A percentile compares a stretch with the other conserved stretches of the same genome.
Conservation (phyloP, 805 yeast species). For the Clavispora fructus region DNA sequence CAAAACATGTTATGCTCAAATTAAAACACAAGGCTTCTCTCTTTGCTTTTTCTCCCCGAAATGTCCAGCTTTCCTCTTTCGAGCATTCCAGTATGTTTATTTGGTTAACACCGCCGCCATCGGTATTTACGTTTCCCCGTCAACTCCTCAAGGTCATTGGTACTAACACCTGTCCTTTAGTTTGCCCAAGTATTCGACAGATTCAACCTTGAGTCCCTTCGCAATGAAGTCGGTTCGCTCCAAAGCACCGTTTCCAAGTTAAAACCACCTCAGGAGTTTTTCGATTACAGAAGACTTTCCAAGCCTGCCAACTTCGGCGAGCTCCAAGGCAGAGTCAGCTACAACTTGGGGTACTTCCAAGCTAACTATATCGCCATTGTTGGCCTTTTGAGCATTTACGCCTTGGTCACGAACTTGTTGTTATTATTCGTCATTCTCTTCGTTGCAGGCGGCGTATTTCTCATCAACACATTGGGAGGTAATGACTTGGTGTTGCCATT, state of each 20-base stretch:
- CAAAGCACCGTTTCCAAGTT: slow-evolving; percentile 65
- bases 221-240: slow-evolving; percentile 33
- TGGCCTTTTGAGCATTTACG: slow-evolving; percentile 69
- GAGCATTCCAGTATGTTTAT: slow-evolving; percentile 31
- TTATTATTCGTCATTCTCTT: slow-evolving; percentile 76
- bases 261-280: slow-evolving; percentile 89
- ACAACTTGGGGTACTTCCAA: slow-evolving; percentile 80
- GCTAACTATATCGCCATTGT: slow-evolving; percentile 80
- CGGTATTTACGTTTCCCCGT: neutral
- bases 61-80: neutral
- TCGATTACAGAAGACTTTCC: slow-evolving; percentile 82
- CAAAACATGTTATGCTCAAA: neutral
- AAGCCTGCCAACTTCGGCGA: slow-evolving; percentile 90
- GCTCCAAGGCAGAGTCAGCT: slow-evolving; percentile 80
- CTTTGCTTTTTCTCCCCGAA: neutral
- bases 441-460: slow-evolving; percentile 68
- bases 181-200: slow-evolving; percentile 17
- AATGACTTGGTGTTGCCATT: slow-evolving; percentile 75
- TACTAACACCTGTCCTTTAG: slow-evolving; percentile 8
- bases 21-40: neutral
- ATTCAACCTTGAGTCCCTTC: slow-evolving; percentile 21
- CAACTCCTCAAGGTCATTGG: neutral
- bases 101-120: neutral
- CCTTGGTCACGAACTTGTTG: slow-evolving; percentile 79
- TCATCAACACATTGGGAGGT: slow-evolving; percentile 76